These are phyloP conservation scores for Geotrichum reessii DNA, from an alignment of 1,139 yeast genomes.

Conservation along the genomic window DNA sequence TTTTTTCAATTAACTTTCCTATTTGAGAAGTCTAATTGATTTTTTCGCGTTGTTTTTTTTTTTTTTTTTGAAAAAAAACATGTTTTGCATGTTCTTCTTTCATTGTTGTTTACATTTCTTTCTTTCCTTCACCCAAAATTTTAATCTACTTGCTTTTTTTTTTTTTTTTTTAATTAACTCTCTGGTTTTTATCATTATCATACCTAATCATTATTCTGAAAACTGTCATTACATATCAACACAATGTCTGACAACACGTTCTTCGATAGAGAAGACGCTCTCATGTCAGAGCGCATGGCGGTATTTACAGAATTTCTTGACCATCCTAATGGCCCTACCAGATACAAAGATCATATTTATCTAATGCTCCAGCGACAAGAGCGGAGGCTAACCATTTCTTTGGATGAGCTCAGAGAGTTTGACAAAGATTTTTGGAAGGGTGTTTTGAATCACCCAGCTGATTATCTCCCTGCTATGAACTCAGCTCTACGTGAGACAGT, in stretches of 20 bases:
- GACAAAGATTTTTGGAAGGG: constrained; percentile 79
- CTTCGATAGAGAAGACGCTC: constrained; percentile 13
- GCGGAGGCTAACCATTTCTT: constrained; percentile 64
- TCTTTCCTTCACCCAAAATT: too few species aligned
- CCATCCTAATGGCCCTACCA: constrained; percentile 44
- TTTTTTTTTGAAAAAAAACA: too few species aligned
- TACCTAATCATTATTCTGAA: background rate
- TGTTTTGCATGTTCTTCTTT: constrained; percentile 2
- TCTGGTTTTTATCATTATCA: background rate
- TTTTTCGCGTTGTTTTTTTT: constrained; percentile 6
- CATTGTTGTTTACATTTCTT: background rate
- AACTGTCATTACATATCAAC: background rate
- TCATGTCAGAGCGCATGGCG: constrained; percentile 61
- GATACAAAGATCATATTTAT: constrained; percentile 64
- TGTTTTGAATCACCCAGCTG: constrained; percentile 68
- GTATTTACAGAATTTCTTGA: constrained; percentile 85
- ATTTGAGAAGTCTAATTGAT: constrained; percentile 11
- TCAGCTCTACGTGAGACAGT: constrained; percentile 76
- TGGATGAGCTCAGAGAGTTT: constrained; percentile 84
- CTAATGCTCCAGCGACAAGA: constrained; percentile 63
- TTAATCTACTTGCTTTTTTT: too few species aligned
- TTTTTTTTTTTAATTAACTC: background rate
- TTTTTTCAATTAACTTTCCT: constrained; percentile 7
- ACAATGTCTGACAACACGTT: constrained; percentile 13
- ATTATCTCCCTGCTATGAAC: constrained; percentile 83